These are phyloP conservation scores for Gnomoniopsis smithogilvyi DNA, from an alignment of 2,329 filamentous ascomycete genomes.

Conservation along the genomic window DNA sequence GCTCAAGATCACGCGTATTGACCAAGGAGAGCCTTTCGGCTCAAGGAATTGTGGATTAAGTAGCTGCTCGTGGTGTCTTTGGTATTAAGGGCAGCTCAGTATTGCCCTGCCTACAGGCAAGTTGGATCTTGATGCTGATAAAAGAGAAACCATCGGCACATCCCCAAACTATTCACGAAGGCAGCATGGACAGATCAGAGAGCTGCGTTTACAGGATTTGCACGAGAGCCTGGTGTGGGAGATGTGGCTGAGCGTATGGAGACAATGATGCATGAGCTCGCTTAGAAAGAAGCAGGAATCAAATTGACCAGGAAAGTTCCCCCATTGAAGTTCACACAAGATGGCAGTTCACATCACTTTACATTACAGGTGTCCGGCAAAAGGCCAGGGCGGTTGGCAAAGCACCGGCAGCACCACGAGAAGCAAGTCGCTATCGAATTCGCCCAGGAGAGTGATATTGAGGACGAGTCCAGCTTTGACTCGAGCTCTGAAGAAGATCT, in stretches of 20 bases:
- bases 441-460: not conserved
- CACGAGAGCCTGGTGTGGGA: not conserved
- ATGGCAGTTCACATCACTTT: not conserved
- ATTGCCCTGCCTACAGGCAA: not conserved
- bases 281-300: not conserved
- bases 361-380: not conserved
- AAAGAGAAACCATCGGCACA: not conserved
- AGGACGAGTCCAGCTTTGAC: not conserved
- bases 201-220: not conserved
- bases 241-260: not conserved
- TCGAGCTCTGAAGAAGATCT: not conserved
- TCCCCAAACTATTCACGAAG: not conserved
- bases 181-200: not conserved
- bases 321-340: not conserved
- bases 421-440: not conserved
- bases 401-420: not conserved
- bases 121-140: not conserved
- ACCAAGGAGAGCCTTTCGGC: not conserved
- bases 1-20: not conserved
- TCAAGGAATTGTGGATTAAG: not conserved
- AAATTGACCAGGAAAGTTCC: not conserved
- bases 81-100: not conserved
- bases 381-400: not conserved
- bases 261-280: not conserved
- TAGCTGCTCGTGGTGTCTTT: not conserved